phyloP scores from a whole-genome alignment of 2,329 filamentous ascomycete genomes.

The Tolypocladium tropicale region DNA sequence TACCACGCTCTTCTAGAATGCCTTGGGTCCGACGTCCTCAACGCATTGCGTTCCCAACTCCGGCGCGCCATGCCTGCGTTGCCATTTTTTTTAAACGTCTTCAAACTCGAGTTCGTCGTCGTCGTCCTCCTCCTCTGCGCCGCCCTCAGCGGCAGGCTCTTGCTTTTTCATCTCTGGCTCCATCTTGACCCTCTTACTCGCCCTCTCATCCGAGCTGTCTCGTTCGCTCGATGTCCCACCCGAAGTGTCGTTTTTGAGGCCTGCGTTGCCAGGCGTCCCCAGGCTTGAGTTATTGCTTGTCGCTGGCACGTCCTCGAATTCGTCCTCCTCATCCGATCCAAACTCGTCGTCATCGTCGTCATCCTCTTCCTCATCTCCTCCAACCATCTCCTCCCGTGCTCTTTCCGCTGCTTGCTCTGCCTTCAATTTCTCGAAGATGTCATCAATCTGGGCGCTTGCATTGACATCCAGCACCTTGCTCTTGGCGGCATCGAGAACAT shows the following conservation, averaged over 20 bases:
- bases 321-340: constrained; percentile 26
- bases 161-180: constrained; percentile 36
- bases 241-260: constrained; percentile 20
- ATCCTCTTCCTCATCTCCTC: constrained; percentile 21
- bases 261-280: constrained; percentile 20
- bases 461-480: constrained; percentile 33
- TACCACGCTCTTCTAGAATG: background rate
- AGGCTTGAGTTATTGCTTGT: constrained; percentile 19
- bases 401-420: constrained; percentile 43
- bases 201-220: constrained; percentile 28
- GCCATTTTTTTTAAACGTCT: constrained; percentile 30
- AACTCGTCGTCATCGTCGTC: constrained; percentile 24
- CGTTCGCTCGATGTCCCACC: constrained; percentile 6
- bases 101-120: constrained; percentile 51
- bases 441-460: constrained; percentile 49
- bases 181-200: constrained; percentile 51
- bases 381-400: constrained; percentile 16
- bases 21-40: background rate
- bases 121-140: constrained; percentile 36
- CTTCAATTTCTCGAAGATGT: constrained; percentile 57
- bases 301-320: constrained; percentile 41
- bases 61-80: background rate
- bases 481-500: constrained; percentile 35
- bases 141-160: constrained; percentile 26
- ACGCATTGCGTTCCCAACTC: background rate